Percentiles rank a stretch among this genome's conserved stretches.
Evolutionary conservation across 1,139 yeast species (phyloP).

Genomic region (Suhomyces choctaworum): DNA sequence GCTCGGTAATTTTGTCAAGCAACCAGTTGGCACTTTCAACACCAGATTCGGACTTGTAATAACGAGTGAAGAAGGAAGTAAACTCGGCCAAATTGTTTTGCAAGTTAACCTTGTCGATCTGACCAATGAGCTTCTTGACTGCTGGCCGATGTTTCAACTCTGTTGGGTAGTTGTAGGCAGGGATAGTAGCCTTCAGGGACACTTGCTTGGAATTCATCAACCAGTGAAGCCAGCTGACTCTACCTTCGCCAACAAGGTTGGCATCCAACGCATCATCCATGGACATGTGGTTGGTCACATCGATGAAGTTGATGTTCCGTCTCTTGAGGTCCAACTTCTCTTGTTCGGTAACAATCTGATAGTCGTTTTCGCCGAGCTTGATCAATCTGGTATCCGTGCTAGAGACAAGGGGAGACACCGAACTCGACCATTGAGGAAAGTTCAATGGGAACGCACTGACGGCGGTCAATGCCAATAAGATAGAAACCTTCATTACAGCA

Average conservation of each 20-base stretch:
- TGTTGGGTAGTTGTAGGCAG: conserved; percentile 58
- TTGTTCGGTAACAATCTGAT: conserved; percentile 50
- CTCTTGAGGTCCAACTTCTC: conserved; percentile 58
- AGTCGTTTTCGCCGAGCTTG: conserved; percentile 40
- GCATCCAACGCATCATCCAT: conserved; percentile 34
- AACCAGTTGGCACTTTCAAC: conserved; percentile 75
- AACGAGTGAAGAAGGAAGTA: conserved; percentile 75
- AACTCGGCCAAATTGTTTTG: conserved; percentile 58
- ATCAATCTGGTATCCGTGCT: conserved; percentile 24
- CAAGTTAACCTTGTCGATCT: conserved; percentile 49
- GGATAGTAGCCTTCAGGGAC: conserved; percentile 28
- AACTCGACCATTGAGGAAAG: conserved; percentile 4
- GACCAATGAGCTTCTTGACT: conserved; percentile 42
- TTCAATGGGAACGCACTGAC: conserved; percentile 6
- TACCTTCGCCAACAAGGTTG: conserved; percentile 27
- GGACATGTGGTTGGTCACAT: conserved; percentile 56
- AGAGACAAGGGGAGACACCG: not conserved
- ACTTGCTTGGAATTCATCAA: conserved; percentile 37
- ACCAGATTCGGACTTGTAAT: conserved; percentile 74
- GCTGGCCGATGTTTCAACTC: conserved; percentile 35
- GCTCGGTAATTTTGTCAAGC: conserved; percentile 45
- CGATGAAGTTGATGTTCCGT: conserved; percentile 62
- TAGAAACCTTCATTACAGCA: conserved; percentile 5
- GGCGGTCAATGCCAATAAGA: conserved; percentile 6
- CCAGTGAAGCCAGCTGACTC: conserved; percentile 10